These are phyloP conservation scores for Solanum okadae DNA, from an alignment of 257 asterid genomes.

Conservation along the genomic window DNA sequence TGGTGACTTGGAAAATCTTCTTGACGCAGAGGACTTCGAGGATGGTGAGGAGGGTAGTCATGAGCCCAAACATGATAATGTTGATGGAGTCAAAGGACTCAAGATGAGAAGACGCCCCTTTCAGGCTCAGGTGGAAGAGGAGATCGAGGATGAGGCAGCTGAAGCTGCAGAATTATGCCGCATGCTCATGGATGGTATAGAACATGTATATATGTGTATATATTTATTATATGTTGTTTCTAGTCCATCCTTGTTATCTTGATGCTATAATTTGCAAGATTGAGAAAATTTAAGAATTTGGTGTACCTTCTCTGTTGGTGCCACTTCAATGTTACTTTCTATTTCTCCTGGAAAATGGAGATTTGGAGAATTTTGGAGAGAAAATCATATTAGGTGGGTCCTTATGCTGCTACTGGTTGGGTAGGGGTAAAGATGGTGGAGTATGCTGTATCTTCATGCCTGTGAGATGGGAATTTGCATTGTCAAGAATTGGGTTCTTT, in stretches of 20 bases:
- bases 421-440: background rate
- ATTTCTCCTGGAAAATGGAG: background rate
- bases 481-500: background rate
- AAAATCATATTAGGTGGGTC: background rate
- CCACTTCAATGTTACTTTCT: background rate
- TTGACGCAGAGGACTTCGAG: conserved; percentile 90
- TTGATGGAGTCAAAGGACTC: conserved; percentile 79
- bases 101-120: conserved; percentile 83
- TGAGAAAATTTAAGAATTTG: background rate
- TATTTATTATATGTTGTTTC: background rate
- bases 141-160: conserved; percentile 93
- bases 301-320: background rate
- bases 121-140: conserved; percentile 86
- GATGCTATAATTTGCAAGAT: background rate
- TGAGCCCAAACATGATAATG: conserved; percentile 55
- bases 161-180: conserved; percentile 95
- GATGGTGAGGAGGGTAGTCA: conserved; percentile 67
- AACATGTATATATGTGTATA: background rate
- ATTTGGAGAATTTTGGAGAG: background rate
- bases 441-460: background rate
- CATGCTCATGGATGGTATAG: conserved; percentile 94
- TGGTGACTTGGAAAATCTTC: conserved; percentile 96
- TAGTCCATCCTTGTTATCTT: background rate
- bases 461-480: background rate
- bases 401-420: background rate